Conservation (phyloP, 768 basidiomycete species). For the Suillus fuscotomentosus region DNA sequence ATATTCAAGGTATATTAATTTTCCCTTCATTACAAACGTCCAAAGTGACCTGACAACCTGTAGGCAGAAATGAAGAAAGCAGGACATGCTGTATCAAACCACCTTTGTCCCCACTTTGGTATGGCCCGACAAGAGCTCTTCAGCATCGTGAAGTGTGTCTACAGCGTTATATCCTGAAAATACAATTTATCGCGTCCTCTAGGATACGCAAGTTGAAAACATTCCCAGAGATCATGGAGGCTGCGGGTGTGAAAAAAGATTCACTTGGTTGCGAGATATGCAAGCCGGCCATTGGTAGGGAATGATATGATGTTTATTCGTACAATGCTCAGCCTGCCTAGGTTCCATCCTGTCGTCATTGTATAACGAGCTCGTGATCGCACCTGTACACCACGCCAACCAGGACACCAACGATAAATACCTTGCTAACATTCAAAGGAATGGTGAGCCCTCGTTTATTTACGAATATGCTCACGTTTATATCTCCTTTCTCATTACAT, state of each 20-base stretch:
- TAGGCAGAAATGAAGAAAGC: slow-evolving; percentile 67
- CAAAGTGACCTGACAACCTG: slow-evolving; percentile 17
- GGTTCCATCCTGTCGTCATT: slow-evolving; percentile 44
- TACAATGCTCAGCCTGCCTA: slow-evolving; percentile 6
- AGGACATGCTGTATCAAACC: slow-evolving; percentile 54
- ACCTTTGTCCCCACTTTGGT: slow-evolving; percentile 65
- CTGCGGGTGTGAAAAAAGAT: slow-evolving; percentile 44
- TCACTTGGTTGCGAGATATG: slow-evolving; percentile 72
- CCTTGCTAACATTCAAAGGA: slow-evolving; percentile 71
- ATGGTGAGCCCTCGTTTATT: slow-evolving; percentile 34
- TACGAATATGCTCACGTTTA: not conserved
- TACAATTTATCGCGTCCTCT: not conserved
- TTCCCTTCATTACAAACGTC: not conserved
- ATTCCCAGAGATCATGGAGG: slow-evolving; percentile 53
- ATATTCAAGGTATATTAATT: slow-evolving; percentile 33
- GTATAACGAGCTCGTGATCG: slow-evolving; percentile 66
- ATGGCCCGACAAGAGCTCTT: slow-evolving; percentile 68
- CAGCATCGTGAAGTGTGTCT: slow-evolving; percentile 48
- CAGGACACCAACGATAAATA: slow-evolving; percentile 74
- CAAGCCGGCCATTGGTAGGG: slow-evolving; percentile 60
- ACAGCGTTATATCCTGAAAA: not conserved
- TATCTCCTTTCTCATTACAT: not conserved
- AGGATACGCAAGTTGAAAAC: slow-evolving; percentile 60
- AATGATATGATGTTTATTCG: not conserved
- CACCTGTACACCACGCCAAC: slow-evolving; percentile 59